Conservation (phyloP, 2,329 filamentous ascomycete genomes). For the Phialophora verrucosa region DNA sequence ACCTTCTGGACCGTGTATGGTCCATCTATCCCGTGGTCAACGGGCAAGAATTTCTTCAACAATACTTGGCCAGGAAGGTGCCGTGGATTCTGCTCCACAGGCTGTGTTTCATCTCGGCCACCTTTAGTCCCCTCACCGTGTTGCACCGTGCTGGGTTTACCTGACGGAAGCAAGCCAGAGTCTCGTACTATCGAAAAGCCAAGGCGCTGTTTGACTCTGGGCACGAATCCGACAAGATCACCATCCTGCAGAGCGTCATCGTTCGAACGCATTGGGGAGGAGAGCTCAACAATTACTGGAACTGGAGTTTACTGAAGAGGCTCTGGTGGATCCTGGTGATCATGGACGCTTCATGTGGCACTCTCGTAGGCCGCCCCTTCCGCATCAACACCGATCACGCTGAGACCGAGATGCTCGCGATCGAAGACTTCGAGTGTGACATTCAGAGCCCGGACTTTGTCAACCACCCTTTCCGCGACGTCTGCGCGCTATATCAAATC, state of each 20-base stretch:
- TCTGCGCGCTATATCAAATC: conserved; percentile 17
- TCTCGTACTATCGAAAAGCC: conserved; percentile 19
- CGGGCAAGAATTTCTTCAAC: conserved; percentile 19
- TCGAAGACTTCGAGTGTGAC: conserved; percentile 25
- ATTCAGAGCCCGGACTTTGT: conserved; percentile 20
- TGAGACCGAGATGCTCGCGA: conserved; percentile 21
- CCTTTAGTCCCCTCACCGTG: conserved; percentile 18
- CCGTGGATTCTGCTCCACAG: conserved; percentile 23
- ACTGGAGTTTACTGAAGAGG: conserved; percentile 20
- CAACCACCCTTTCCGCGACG: conserved; percentile 18
- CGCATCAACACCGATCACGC: conserved; percentile 20
- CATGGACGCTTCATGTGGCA: conserved; percentile 18
- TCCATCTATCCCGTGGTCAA: conserved; percentile 24
- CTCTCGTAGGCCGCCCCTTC: conserved; percentile 22
- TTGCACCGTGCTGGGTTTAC: conserved; percentile 22
- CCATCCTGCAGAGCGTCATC: conserved; percentile 22
- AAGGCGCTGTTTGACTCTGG: conserved; percentile 22
- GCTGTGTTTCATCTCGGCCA: conserved; percentile 19
- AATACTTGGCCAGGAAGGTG: conserved; percentile 21
- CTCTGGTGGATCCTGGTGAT: conserved; percentile 25
- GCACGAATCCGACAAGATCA: conserved; percentile 24
- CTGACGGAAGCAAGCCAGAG: conserved; percentile 19
- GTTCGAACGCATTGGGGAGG: conserved; percentile 21
- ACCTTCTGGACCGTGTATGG: conserved; percentile 22
- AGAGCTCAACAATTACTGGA: conserved; percentile 21